A percentile compares a stretch with the other conserved stretches of the same genome.
phyloP scores from a whole-genome alignment of 2,329 filamentous ascomycete species.

The Cordyceps tenuipes region DNA sequence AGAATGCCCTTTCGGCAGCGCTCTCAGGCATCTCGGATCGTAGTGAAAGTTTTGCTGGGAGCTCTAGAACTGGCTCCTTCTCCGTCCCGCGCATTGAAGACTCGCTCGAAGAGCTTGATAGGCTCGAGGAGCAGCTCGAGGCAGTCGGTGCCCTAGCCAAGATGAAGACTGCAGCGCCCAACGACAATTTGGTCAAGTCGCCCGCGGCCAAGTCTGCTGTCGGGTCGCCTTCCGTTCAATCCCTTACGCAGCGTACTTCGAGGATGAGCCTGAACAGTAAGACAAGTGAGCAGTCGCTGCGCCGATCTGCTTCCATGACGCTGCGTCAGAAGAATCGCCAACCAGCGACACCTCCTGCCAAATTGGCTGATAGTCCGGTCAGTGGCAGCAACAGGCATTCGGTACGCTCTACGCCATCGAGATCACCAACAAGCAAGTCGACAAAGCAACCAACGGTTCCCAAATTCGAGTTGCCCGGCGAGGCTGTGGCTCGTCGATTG shows the following conservation, averaged over 20 bases:
- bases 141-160: slow-evolving; percentile 36
- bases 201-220: slow-evolving; percentile 12
- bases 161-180: slow-evolving; percentile 24
- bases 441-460: slow-evolving; percentile 46
- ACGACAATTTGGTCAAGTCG: slow-evolving; percentile 11
- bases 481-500: slow-evolving; percentile 48
- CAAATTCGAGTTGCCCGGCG: slow-evolving; percentile 55
- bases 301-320: slow-evolving; percentile 34
- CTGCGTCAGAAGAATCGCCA: slow-evolving; percentile 22
- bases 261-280: slow-evolving; percentile 29
- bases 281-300: slow-evolving; percentile 30
- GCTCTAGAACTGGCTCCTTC: slow-evolving; percentile 23
- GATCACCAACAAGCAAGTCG: slow-evolving; percentile 32
- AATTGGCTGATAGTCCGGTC: slow-evolving; percentile 4
- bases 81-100: slow-evolving; percentile 50
- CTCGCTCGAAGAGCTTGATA: slow-evolving; percentile 54
- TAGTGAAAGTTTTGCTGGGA: slow-evolving; percentile 27
- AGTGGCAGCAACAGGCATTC: neutral
- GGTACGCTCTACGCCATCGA: neutral
- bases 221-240: slow-evolving; percentile 12
- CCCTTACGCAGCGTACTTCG: slow-evolving; percentile 20
- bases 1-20: slow-evolving; percentile 26
- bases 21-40: slow-evolving; percentile 23
- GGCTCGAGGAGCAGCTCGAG: slow-evolving; percentile 54
- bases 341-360: slow-evolving; percentile 1